Base-by-base conservation (phyloP, 495 filamentous ascomycete species). In the Acidomyces sp. region DNA sequence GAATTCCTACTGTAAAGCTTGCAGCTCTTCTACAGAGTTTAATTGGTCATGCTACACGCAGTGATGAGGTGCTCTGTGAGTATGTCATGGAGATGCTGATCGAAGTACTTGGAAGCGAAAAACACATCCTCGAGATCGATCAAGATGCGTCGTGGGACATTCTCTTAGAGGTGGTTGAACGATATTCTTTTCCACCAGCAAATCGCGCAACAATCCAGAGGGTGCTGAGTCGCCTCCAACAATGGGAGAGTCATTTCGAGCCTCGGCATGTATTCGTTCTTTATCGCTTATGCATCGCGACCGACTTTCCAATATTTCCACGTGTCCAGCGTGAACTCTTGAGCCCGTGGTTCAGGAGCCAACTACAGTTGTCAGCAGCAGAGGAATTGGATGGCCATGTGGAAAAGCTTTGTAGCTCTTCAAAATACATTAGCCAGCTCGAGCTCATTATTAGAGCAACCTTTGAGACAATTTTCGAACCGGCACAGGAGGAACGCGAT, bases 241-340 rank as follows among this genome's bases (percentile, higher is more conserved):
- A n/a, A n/a, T n/a, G n/a, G n/a, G n/a, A n/a, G n/a, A n/a, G n/a
- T n/a, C n/a, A n/a, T n/a, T n/a, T n/a, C n/a, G n/a, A n/a, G n/a
- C n/a, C n/a, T n/a, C n/a, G n/a, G n/a, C n/a, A n/a, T n/a, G 4
- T 37, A 19, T 11, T 45, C n/a, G 28, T 15, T 12, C 27, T 6
- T 18, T n/a, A 33, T 18, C 30, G 39, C 27, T 42, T 21, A 17
- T 22, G 41, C 20, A 31, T 33, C 27, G 20, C 17, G 20, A 28
- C 15, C 62, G 23, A 58, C 61, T 38, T 64, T 72, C 47, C 50
- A 62, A 70, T 18, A 58, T 58, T n/a, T 39, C 49, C 58, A 40
- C 55, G n/a, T n/a, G n/a, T n/a, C n/a, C n/a, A n/a, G n/a, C n/a
- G n/a, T n/a, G n/a, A n/a, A n/a, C n/a, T n/a, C n/a, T n/a, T n/a